Evolutionary conservation across 805 yeast species (phyloP), one percentile per base, ranked within the genome.

Genomic region (Hanseniaspora lindneri): DNA sequence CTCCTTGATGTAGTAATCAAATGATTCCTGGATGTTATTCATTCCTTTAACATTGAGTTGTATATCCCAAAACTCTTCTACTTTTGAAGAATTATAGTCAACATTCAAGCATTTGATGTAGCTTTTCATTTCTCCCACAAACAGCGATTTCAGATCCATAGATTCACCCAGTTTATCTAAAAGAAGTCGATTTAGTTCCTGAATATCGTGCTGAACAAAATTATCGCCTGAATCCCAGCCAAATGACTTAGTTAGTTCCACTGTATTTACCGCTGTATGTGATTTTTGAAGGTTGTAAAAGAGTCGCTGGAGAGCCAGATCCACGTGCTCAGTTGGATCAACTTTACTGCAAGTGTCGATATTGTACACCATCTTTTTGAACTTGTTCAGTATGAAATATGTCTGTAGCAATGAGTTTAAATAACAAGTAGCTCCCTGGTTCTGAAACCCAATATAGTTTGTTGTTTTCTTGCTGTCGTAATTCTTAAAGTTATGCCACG

Each of bases 381-480:
- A 92, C 27, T 70, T 68, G 54, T 77, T 78, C 0, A 98, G 92
- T 59, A 85, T 85, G 62, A 72, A 92, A 56, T 92, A 83, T 10
- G 95, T 83, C 63, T 92, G 98, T 47, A 92, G 65, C 51, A 92
- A 70, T 0, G 97, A 89, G 62, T 92, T 92, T 60, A 92, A 74
- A 65, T 92, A 92, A 63, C 99, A 92, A 0, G 99, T 92, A 2
- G 99, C 99, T 54, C 98, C 99, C 67, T 92, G 99, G 60, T 92
- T 92, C 55, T 77, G 80, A 53, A 92, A 75, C 1, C 99, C 99
- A 8, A 87, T 95, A 60, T 72, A 87, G 0, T 97, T 96, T 0
- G 97, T 85, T 46, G 69, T 77, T 56, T 79, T 75, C 61, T 87
- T 86, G 1, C 96, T 87, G 63, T 92, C 86, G 64, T 84, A 84